Percentiles rank a stretch among this genome's conserved stretches.
phyloP scores from a whole-genome alignment of 192 early-diverging fungal genomes.

The Cetraspora pellucida region DNA sequence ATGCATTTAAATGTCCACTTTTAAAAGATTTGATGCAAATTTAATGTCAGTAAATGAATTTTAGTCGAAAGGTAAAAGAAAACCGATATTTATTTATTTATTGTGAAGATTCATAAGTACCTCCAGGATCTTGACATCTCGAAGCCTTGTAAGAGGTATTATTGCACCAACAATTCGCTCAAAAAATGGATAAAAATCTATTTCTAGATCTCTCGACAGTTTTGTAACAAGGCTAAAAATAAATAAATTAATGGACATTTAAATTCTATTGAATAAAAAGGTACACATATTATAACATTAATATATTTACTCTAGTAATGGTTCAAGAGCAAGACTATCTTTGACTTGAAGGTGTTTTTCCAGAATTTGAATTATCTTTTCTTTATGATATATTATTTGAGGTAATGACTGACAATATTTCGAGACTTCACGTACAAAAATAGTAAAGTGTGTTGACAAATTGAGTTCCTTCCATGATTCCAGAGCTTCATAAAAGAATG shows the following conservation, averaged over 20 bases:
- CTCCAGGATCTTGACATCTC: slow-evolving; percentile 78
- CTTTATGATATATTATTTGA: slow-evolving; percentile 91
- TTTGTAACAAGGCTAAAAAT: slow-evolving; percentile 68
- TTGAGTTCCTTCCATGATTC: slow-evolving; percentile 90
- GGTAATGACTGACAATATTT: slow-evolving; percentile 73
- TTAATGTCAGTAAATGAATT: background rate
- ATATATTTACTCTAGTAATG: slow-evolving; percentile 74
- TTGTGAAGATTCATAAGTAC: slow-evolving; percentile 40
- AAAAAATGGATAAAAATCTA: slow-evolving; percentile 84
- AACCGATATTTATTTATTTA: background rate
- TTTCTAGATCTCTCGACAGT: slow-evolving; percentile 89
- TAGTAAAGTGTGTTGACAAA: slow-evolving; percentile 77
- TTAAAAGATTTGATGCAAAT: background rate
- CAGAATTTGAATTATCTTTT: slow-evolving; percentile 66
- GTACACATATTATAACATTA: background rate
- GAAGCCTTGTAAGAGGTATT: slow-evolving; percentile 63
- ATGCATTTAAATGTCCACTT: slow-evolving; percentile 84
- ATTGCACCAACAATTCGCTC: slow-evolving; percentile 66
- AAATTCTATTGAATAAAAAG: background rate
- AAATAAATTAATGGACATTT: background rate
- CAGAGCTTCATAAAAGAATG: slow-evolving; percentile 85
- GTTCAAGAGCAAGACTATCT: slow-evolving; percentile 73
- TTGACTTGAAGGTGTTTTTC: slow-evolving; percentile 64
- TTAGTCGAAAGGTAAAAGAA: background rate
- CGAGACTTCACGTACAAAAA: slow-evolving; percentile 69